phyloP scores from a whole-genome alignment of 257 asterid genomes.

The Solanum gracilifrons region DNA sequence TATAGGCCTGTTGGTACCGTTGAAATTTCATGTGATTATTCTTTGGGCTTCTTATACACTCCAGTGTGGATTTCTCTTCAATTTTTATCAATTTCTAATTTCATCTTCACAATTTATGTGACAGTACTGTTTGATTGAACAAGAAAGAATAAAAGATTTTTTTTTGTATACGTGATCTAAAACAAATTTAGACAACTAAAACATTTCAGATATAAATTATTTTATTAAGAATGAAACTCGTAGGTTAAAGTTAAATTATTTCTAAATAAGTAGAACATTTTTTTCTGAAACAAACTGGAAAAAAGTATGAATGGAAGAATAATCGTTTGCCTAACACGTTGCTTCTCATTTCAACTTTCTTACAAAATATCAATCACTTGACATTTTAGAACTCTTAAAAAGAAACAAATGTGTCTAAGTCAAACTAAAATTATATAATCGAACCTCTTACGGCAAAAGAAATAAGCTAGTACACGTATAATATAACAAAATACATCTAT shows the following conservation, averaged over 20 bases:
- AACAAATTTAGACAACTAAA: background rate
- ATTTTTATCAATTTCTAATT: background rate
- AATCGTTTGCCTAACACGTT: background rate
- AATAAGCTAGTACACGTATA: background rate
- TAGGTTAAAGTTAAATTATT: background rate
- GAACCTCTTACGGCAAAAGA: background rate
- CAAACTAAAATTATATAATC: background rate
- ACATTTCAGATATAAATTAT: background rate
- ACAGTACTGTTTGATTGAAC: background rate
- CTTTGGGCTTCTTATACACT: background rate
- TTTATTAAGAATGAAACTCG: accelerated
- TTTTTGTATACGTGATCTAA: too few relatives aligned
- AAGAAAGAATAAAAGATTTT: background rate
- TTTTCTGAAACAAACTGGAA: background rate
- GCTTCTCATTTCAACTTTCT: background rate
- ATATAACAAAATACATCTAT: background rate
- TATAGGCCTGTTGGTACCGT: background rate
- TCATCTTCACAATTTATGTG: background rate
- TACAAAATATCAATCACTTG: background rate
- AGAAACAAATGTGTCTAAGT: background rate
- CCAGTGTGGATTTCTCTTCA: background rate
- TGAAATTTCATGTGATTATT: background rate
- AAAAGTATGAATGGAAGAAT: background rate
- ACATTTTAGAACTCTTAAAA: background rate
- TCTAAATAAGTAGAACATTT: background rate